These are phyloP conservation scores for Leptographium flavum DNA, from an alignment of 2,329 filamentous ascomycete species.

Conservation along the genomic window DNA sequence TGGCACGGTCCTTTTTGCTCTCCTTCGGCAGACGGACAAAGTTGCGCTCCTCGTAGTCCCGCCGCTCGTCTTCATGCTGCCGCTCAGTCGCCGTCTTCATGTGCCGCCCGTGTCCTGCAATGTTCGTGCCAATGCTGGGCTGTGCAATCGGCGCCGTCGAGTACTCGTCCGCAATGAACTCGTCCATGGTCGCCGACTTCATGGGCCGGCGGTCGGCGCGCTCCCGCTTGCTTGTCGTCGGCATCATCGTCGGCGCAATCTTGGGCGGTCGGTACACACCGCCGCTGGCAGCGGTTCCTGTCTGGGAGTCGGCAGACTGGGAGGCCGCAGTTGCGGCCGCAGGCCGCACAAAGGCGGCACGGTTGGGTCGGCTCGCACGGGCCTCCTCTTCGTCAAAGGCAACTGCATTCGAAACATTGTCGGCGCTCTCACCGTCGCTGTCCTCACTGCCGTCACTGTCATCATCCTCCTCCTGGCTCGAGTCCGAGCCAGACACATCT, in stretches of 20 bases:
- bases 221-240: slow-evolving; percentile 43
- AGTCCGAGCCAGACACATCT: slow-evolving; percentile 18
- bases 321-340: neutral
- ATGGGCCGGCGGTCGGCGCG: slow-evolving; percentile 46
- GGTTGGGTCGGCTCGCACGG: slow-evolving; percentile 17
- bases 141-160: slow-evolving; percentile 68
- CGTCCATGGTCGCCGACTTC: slow-evolving; percentile 77
- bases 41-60: slow-evolving; percentile 83
- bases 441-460: slow-evolving; percentile 12
- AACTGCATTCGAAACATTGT: neutral
- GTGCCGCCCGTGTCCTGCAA: slow-evolving; percentile 62
- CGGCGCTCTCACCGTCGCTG: slow-evolving; percentile 9
- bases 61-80: slow-evolving; percentile 62
- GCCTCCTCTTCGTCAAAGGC: slow-evolving; percentile 5
- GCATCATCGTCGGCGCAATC: slow-evolving; percentile 77
- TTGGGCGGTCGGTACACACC: slow-evolving; percentile 75
- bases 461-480: slow-evolving; percentile 21
- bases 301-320: neutral
- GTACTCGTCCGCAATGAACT: slow-evolving; percentile 78
- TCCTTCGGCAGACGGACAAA: slow-evolving; percentile 75
- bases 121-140: slow-evolving; percentile 85
- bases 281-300: neutral
- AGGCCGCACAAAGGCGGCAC: slow-evolving; percentile 21
- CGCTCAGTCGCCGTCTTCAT: slow-evolving; percentile 66
- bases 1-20: slow-evolving; percentile 72